Base-by-base conservation (phyloP, 139 green algal species). In the Chlorella sp. region DNA sequence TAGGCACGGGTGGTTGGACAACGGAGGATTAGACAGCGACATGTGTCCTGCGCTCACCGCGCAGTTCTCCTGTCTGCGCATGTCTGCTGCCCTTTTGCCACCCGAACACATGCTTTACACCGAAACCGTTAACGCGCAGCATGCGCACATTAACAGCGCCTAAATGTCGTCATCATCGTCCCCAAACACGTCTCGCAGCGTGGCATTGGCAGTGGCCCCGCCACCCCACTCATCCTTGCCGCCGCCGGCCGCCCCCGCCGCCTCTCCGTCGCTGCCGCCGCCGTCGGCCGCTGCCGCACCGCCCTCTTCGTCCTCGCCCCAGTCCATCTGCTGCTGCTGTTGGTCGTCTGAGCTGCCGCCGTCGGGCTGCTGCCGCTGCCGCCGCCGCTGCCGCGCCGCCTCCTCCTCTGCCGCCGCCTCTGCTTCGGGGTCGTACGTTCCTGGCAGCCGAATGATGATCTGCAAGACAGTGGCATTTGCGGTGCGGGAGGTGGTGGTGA, bases 111-210 rank as follows among this genome's bases (percentile, higher is more conserved):
- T 54, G 46, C 46, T 11, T 54, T 8, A 19, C 11, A 54, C 46
- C 8, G 46, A 8, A 19, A 11, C 46, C 11, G 46, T 8, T 8
- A 54, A 11, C 46, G 11, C 46, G 8, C 8, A 19, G 46, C 46
- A 8, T 19, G 46, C 46, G 11, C 11, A 11, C 46, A 22, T 44
- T 32, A 9, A 48, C 24, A 44, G 34, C 19, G 19, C 20, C 64
- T 74, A 84, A 16, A 76, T 34, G 64, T 84, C 79, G n/a, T 84
- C 79, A 22, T 84, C 79, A 22, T 84, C 79, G 26, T 76, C 64
- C 0, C 79, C 79, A 65, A 84, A 84, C 64, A 67, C 79, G 41
- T 84, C 79, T 46, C 64, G 30, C 62, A 84, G 44, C 19, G 65
- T n/a, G 13, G 44, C 79, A 30, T 75, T 81, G 0, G 43, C 43